Percentiles rank a stretch among this genome's conserved stretches.
Evolutionary conservation across 768 basidiomycete genomes (phyloP).

Genomic region (Tulasnella sp.): DNA sequence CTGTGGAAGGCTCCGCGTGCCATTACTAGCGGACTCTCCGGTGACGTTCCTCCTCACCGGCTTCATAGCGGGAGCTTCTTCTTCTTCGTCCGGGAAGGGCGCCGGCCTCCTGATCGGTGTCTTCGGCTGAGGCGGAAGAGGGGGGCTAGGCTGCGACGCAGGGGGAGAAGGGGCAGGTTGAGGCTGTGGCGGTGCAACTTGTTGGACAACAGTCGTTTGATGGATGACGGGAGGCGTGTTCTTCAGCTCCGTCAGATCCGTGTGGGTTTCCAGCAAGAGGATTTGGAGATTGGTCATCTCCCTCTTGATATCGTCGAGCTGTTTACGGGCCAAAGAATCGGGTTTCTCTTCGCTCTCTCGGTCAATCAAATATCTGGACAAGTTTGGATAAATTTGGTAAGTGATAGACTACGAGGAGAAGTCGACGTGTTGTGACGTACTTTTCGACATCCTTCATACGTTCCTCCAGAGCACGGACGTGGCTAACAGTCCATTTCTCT

Average conservation of each 20-base stretch:
- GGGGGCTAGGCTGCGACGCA: neutral
- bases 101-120: neutral
- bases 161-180: constrained; percentile 45
- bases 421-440: constrained; percentile 33
- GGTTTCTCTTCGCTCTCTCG: constrained; percentile 20
- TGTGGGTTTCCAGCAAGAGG: neutral
- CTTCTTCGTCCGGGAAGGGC: neutral
- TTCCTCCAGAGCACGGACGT: constrained; percentile 82
- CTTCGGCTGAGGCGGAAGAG: neutral
- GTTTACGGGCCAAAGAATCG: constrained; percentile 15
- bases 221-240: neutral
- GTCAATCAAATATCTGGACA: constrained; percentile 21
- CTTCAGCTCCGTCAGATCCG: neutral
- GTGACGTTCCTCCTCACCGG: neutral
- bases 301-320: constrained; percentile 18
- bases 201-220: neutral
- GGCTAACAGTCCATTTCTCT: constrained; percentile 83
- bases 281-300: constrained; percentile 17
- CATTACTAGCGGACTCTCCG: neutral
- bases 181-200: constrained; percentile 31
- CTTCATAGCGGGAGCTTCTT: neutral
- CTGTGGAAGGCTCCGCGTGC: constrained; percentile 38
- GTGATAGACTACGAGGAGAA: neutral
- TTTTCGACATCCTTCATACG: constrained; percentile 87
- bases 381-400: neutral